Evolutionary conservation across 163 green algal species (phyloP).

Genomic region (Volvox carteri): DNA sequence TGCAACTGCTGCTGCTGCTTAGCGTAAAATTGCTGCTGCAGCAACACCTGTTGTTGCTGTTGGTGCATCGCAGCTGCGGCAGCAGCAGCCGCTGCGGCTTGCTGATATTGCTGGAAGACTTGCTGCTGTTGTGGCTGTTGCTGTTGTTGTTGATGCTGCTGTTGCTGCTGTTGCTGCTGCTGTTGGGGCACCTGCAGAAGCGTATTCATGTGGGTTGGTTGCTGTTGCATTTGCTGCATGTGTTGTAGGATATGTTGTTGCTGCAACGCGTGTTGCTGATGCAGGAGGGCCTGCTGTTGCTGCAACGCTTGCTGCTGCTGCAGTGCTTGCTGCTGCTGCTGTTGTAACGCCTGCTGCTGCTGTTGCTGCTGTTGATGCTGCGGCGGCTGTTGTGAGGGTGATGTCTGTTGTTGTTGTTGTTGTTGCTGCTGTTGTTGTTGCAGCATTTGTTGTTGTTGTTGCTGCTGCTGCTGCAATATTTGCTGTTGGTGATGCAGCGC

Average conservation of each 20-base stretch:
- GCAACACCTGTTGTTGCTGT: slow-evolving; percentile 27
- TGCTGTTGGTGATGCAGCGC: slow-evolving; percentile 1
- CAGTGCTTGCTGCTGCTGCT: slow-evolving; percentile 18
- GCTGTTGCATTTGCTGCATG: slow-evolving; percentile 20
- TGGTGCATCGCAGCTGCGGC: slow-evolving; percentile 15
- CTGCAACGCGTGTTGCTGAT: slow-evolving; percentile 18
- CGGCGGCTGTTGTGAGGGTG: neutral
- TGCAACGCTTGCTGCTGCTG: neutral
- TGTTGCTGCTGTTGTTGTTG: slow-evolving; percentile 34
- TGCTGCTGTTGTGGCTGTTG: slow-evolving; percentile 7
- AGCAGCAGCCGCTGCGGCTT: slow-evolving; percentile 11
- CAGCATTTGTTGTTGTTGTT: neutral
- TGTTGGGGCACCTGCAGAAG: neutral
- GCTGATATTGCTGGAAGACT: neutral
- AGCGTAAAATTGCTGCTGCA: slow-evolving; percentile 31
- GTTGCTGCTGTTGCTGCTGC: neutral
- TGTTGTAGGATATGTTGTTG: slow-evolving; percentile 8
- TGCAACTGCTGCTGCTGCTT: slow-evolving; percentile 40
- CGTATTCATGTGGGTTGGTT: neutral
- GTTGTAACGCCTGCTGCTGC: neutral
- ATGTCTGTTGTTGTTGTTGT: neutral
- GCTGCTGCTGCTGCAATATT: slow-evolving; percentile 13
- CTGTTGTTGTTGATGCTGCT: neutral
- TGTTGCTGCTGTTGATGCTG: slow-evolving; percentile 3
- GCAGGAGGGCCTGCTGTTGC: neutral